Conservation (phyloP, 139 green algal species). For the Closterium sp. region DNA sequence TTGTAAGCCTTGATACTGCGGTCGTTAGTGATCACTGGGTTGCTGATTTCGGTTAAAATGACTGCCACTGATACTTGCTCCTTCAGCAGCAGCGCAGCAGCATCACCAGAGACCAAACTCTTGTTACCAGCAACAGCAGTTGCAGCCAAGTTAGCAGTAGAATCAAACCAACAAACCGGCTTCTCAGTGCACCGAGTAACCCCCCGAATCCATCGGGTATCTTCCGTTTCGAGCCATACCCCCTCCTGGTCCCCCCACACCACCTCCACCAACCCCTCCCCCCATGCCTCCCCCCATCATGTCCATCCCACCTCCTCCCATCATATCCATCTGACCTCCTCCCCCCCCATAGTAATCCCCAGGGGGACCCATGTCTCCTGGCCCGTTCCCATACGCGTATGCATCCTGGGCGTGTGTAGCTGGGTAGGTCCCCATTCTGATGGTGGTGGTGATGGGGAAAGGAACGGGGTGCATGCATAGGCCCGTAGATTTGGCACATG, state of each 20-base stretch:
- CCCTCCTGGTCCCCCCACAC: background rate
- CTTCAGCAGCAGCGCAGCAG: background rate
- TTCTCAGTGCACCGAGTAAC: background rate
- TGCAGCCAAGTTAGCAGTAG: background rate
- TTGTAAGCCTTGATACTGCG: too few species aligned
- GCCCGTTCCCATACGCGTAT: background rate
- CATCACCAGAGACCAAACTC: background rate
- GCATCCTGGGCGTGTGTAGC: background rate
- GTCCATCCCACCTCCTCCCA: background rate
- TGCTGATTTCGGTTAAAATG: too few species aligned
- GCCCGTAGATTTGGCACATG: background rate
- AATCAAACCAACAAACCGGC: background rate
- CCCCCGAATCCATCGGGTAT: background rate
- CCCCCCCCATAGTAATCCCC: background rate
- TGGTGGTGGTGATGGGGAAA: background rate
- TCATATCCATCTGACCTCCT: background rate
- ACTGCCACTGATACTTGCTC: too few species aligned
- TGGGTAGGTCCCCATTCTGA: background rate
- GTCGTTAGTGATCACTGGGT: too few species aligned
- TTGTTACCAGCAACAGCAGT: background rate
- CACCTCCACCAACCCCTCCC: background rate
- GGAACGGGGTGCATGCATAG: background rate
- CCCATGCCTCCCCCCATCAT: background rate
- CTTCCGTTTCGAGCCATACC: background rate
- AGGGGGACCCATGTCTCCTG: background rate